Base-by-base conservation (phyloP, 2,329 filamentous ascomycete genomes). In the Ophiostoma sp. region DNA sequence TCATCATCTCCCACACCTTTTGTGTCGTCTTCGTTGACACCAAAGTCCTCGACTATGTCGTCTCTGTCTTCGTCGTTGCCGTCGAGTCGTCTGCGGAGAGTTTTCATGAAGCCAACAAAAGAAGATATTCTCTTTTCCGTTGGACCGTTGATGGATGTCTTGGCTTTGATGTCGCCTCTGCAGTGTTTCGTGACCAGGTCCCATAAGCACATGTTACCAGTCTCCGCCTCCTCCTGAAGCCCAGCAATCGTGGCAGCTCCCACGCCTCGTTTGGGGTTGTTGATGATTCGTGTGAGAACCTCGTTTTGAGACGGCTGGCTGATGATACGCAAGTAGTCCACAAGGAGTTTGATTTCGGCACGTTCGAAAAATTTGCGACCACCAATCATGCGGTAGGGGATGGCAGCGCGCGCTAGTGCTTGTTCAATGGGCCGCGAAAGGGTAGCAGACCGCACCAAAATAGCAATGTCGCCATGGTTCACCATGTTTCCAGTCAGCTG, bases 351-450 rank as follows among this genome's bases (percentile, higher is more conserved):
- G 75, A 98, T 89, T 76, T 99, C 94, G 3, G 87, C 85, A 66
- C 95, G 87, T 73, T 99, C 95, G 74, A 96, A 98, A 76, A 99
- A 99, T 69, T 91, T 90, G 71, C 87, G 86, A 1, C 95, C 94
- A 49, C 90, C 94, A 66, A 98, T 89, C 93, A 98, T 97, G 65
- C 88, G 88, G 77, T 98, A 99, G 0, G 93, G 85, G 55, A 98
- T 87, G 0, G 93, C 92, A 11, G 87, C 86, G 74, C 89, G 92
- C 14, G 90, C 92, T 55, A 98, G 81, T 2, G 89, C 89, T 36
- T 88, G 85, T 78, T 99, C 94, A 52, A 98, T 89, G n/a, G 92
- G 87, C 36, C 93, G 84, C 0, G 94, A 97, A 7, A 97, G 81
- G 1, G 87, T 83, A 0, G 93, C 91, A 1, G 93, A 95, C 36